A percentile compares a stretch with the other conserved stretches of the same genome.
phyloP scores from a whole-genome alignment of 2,329 filamentous ascomycete species.

The Sclerotinia borealis region DNA sequence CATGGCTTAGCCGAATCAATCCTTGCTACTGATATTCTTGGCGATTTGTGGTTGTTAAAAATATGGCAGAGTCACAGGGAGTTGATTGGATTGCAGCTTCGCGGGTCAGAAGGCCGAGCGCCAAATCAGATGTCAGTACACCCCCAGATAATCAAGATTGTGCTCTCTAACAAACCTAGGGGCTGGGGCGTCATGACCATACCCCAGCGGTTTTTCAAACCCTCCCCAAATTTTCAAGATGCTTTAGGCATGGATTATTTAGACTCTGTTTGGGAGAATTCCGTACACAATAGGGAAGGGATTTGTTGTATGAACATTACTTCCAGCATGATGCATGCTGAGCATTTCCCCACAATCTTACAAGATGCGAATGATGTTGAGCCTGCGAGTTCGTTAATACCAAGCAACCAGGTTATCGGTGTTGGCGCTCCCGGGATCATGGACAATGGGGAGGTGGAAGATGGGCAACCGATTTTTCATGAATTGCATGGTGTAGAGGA shows the following conservation, averaged over 20 bases:
- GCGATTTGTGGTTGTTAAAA: slow-evolving; percentile 16
- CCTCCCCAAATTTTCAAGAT: slow-evolving; percentile 13
- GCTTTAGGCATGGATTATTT: slow-evolving; percentile 9
- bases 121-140: slow-evolving; percentile 4
- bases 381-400: background rate
- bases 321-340: background rate
- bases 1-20: slow-evolving; percentile 21
- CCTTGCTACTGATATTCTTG: slow-evolving; percentile 26
- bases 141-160: background rate
- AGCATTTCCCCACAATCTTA: background rate
- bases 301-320: background rate
- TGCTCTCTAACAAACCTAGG: slow-evolving; percentile 9
- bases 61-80: background rate
- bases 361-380: background rate
- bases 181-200: slow-evolving; percentile 29
- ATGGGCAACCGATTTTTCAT: no score
- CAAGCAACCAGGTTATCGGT: background rate
- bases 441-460: no score
- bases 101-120: background rate
- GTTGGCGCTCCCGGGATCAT: no score
- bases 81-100: background rate
- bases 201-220: slow-evolving; percentile 21
- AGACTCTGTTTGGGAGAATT: background rate
- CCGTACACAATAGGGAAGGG: background rate
- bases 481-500: no score